phyloP scores from a whole-genome alignment of 176 grass and related monocot genomes.

The Neostapfia colusana region DNA sequence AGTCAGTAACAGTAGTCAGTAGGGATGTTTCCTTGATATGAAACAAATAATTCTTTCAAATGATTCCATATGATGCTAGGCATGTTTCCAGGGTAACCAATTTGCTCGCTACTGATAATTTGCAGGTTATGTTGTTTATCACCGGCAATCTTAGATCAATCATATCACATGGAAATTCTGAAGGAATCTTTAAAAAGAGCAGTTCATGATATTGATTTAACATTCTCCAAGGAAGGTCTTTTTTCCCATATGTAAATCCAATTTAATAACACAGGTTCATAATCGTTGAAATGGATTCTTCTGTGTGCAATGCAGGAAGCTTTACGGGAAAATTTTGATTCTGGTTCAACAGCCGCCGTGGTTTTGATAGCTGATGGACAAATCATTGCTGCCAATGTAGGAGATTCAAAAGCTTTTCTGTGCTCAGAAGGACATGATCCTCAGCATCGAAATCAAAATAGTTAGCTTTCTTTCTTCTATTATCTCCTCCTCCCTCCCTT shows the following conservation, averaged over 20 bases:
- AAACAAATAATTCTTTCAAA: slow-evolving; percentile 1
- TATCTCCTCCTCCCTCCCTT: not conserved
- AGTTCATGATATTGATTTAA: slow-evolving; percentile 84
- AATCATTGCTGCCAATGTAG: slow-evolving; percentile 81
- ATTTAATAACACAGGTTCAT: not conserved
- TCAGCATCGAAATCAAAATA: slow-evolving; percentile 48
- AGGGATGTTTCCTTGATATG: slow-evolving; percentile 16
- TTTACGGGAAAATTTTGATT: slow-evolving; percentile 55
- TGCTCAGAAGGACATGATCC: slow-evolving; percentile 58
- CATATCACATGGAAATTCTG: slow-evolving; percentile 77
- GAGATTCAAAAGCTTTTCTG: slow-evolving; percentile 91
- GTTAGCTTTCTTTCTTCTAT: slow-evolving; percentile 48
- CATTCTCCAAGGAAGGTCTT: slow-evolving; percentile 86
- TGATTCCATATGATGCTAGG: not conserved
- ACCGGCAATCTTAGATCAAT: slow-evolving; percentile 59
- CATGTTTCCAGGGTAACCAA: slow-evolving; percentile 6
- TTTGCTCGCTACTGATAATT: slow-evolving; percentile 32
- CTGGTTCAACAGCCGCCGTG: slow-evolving; percentile 80
- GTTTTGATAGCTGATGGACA: slow-evolving; percentile 83
- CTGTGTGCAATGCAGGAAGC: slow-evolving; percentile 73
- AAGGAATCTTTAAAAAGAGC: slow-evolving; percentile 87
- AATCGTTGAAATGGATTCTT: slow-evolving; percentile 20
- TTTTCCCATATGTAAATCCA: slow-evolving; percentile 30
- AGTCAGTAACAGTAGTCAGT: too few relatives aligned
- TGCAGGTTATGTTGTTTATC: slow-evolving; percentile 58